A percentile compares a stretch with the other conserved stretches of the same genome.
These are phyloP conservation scores for Malassezia furfur DNA, from an alignment of 1,284 basidiomycete genomes.

Conservation along the genomic window DNA sequence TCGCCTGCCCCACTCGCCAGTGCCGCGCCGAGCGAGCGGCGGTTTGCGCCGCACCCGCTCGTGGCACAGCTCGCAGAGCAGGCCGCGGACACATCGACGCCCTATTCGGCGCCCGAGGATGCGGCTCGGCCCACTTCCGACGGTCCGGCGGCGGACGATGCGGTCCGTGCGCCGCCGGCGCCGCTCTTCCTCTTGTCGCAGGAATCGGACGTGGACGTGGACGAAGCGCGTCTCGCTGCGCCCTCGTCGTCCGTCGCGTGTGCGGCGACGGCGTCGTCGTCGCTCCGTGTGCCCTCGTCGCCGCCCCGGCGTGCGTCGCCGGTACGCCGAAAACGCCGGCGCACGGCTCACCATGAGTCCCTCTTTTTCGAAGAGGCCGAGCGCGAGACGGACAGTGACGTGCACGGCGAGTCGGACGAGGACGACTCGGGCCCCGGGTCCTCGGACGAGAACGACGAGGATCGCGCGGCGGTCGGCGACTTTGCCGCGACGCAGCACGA, in stretches of 20 bases:
- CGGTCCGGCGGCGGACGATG: background rate
- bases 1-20: too few relatives aligned
- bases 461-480: constrained; percentile 59
- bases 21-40: background rate
- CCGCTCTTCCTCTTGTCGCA: constrained; percentile 1
- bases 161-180: background rate
- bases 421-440: constrained; percentile 53
- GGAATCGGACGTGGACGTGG: background rate
- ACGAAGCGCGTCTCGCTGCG: background rate
- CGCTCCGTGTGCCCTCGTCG: constrained; percentile 6
- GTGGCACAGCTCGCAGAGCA: background rate
- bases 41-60: constrained; percentile 12
- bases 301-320: background rate
- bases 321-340: background rate
- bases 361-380: constrained; percentile 59
- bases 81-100: too few relatives aligned
- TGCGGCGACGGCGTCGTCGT: background rate
- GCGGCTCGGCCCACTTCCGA: background rate
- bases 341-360: background rate
- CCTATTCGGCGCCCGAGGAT: too few relatives aligned
- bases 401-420: constrained; percentile 50
- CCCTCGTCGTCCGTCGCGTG: background rate
- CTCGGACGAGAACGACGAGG: constrained; percentile 56
- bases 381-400: constrained; percentile 67
- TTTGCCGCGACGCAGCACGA: constrained; percentile 59